Base-by-base conservation (phyloP, 1,284 basidiomycete genomes). In the Ustilago loliicola region DNA sequence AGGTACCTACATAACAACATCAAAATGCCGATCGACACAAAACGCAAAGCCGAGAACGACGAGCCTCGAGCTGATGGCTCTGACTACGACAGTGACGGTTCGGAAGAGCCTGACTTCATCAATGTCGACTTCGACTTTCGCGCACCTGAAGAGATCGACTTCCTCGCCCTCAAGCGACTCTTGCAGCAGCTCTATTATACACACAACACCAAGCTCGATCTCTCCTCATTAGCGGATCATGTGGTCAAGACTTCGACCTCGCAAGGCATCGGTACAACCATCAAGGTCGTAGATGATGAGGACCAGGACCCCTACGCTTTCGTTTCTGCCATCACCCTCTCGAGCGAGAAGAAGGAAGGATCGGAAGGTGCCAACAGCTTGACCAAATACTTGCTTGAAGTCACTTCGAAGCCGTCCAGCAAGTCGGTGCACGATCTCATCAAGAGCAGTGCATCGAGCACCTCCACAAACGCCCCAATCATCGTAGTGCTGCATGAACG, bases 91-190 rank as follows among this genome's bases (percentile, higher is more conserved):
- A 66, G 61, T 48, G 77, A 79, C 23, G 66, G 59, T 15, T 77
- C 74, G 0, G 69, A 72, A 56, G 72, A 75, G 17, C 77, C 77
- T 48, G 77, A 83, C 56, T 80, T 83, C 34, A 83, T 85, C 80
- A 84, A 85, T 66, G 84, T 85, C 65, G 80, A 82, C 57, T 85
- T 85, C 54, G 82, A 84, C 71, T 85, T 85, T 36, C 72, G 67
- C 5, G 72, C 83, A 7, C 83, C 83, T 10, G 66, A 69, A 42
- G 80, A 82, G 56, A 79, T 81, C 57, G 84, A 85, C 60, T 79
- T 74, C 29, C 81, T 74, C 45, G 83, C 84, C 9, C 60, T 85
- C 27, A 83, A 81, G 61, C 74, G 84, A 2, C 82, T 85, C 27
- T 64, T 82, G 64, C 81, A 83, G 56, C 84, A 85, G 71, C 81